These are phyloP conservation scores for Leishmania lainsoni DNA, from an alignment of 208 protist species.

Conservation along the genomic window DNA sequence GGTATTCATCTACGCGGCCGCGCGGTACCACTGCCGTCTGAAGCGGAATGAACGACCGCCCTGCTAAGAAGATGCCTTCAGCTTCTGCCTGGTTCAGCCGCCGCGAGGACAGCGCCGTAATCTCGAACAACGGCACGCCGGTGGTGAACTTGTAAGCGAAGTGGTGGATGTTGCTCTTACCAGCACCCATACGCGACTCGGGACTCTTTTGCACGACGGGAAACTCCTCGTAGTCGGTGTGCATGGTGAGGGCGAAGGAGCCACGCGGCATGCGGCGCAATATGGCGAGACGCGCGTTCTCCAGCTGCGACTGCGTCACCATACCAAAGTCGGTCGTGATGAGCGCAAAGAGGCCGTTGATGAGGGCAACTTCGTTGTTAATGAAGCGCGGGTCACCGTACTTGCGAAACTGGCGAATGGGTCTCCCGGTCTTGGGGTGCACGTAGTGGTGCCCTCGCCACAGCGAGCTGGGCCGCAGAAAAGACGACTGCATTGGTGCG, in stretches of 20 bases:
- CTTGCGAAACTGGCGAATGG: constrained; percentile 81
- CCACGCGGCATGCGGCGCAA: constrained; percentile 85
- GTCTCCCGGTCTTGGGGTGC: constrained; percentile 83
- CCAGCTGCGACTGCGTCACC: constrained; percentile 89
- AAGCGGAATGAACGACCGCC: constrained; percentile 82
- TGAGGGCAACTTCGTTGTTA: constrained; percentile 90
- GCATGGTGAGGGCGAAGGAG: constrained; percentile 83
- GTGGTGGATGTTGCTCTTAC: constrained; percentile 92
- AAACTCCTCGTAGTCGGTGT: constrained; percentile 92
- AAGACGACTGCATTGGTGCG: constrained; percentile 17
- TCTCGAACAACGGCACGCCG: constrained; percentile 87
- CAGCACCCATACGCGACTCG: constrained; percentile 89
- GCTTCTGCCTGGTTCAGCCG: constrained; percentile 88
- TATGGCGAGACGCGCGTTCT: constrained; percentile 87
- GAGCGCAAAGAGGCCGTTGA: constrained; percentile 77
- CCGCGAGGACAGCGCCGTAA: constrained; percentile 59
- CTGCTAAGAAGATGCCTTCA: constrained; percentile 87
- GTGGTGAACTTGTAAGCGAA: constrained; percentile 93
- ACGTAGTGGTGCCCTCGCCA: constrained; percentile 70
- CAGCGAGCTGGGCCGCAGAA: constrained; percentile 41
- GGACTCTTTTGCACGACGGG: constrained; percentile 88
- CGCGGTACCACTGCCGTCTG: constrained; percentile 90
- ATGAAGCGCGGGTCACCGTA: constrained; percentile 91
- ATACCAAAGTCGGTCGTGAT: constrained; percentile 92
- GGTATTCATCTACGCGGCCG: constrained; percentile 89